These are phyloP conservation scores for Kurtzmaniella quercitrusa DNA, from an alignment of 1,139 yeast genomes.

Conservation along the genomic window DNA sequence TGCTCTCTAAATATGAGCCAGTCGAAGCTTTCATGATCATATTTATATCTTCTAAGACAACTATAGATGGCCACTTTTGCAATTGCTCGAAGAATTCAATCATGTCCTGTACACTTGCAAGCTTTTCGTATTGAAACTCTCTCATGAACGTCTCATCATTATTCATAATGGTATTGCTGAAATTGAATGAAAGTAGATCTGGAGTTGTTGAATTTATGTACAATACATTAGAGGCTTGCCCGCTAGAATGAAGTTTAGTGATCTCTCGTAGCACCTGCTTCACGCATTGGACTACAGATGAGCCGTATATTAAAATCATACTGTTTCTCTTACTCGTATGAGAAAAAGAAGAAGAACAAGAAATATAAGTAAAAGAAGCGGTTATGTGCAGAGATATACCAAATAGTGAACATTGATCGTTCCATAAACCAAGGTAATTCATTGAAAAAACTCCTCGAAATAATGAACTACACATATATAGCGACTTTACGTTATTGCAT, in stretches of 20 bases:
- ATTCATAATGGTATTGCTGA: slow-evolving; percentile 10
- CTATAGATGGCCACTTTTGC: slow-evolving; percentile 1
- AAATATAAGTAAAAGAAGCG: not conserved
- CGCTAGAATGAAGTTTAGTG: slow-evolving; percentile 3
- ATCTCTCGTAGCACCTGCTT: slow-evolving; percentile 9
- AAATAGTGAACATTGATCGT: not conserved
- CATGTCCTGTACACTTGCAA: slow-evolving; percentile 7
- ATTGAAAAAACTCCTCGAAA: too few species aligned
- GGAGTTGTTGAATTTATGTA: slow-evolving; percentile 18
- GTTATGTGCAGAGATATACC: not conserved
- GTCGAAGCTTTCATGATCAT: not conserved
- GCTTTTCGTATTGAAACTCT: slow-evolving; percentile 14
- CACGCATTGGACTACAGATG: slow-evolving; percentile 4
- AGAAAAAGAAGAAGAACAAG: not conserved
- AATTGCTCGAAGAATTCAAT: slow-evolving; percentile 5
- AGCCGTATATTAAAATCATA: not conserved
- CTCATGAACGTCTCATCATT: slow-evolving; percentile 10
- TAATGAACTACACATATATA: too few species aligned
- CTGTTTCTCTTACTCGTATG: too few species aligned
- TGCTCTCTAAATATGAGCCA: slow-evolving; percentile 3
- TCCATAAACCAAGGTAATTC: too few species aligned
- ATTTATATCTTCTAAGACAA: slow-evolving; percentile 14
- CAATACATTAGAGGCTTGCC: slow-evolving; percentile 7
- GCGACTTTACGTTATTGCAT: too few species aligned
- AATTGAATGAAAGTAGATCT: slow-evolving; percentile 11